These are phyloP conservation scores for Schizonepeta tenuifolia DNA, from an alignment of 257 asterid genomes.

Conservation along the genomic window DNA sequence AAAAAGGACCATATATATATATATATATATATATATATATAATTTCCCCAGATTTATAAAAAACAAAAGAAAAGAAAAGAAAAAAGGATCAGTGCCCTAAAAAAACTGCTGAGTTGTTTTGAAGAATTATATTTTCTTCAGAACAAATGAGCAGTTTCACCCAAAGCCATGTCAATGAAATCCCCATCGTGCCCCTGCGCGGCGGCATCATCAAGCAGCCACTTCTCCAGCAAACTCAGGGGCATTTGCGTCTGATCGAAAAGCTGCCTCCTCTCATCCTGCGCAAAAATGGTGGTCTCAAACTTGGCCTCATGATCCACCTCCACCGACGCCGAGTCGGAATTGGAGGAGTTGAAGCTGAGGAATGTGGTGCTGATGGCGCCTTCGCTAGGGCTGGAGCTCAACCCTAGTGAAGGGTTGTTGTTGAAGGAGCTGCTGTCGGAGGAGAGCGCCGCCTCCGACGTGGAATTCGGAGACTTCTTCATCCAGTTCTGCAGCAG, in stretches of 20 bases:
- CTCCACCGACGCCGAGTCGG: conserved; percentile 40
- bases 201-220: conserved; percentile 76
- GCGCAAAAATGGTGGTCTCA: not conserved
- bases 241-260: conserved; percentile 51
- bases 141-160: conserved; percentile 78
- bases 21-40: too few species aligned
- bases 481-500: conserved; percentile 73
- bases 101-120: conserved; percentile 45
- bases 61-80: too few species aligned
- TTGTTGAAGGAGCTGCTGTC: conserved; percentile 38
- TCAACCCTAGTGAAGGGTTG: conserved; percentile 38
- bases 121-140: conserved; percentile 42
- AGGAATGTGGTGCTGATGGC: conserved; percentile 38
- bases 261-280: conserved; percentile 12
- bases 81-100: too few species aligned
- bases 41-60: too few species aligned
- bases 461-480: conserved; percentile 42
- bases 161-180: conserved; percentile 59
- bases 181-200: conserved; percentile 66
- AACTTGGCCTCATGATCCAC: not conserved
- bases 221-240: conserved; percentile 70
- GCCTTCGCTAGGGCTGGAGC: conserved; percentile 61
- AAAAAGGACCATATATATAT: too few species aligned
- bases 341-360: conserved; percentile 46
- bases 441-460: conserved; percentile 31